Conservation (phyloP, 805 yeast genomes). For the Hanseniaspora taiwanica region DNA sequence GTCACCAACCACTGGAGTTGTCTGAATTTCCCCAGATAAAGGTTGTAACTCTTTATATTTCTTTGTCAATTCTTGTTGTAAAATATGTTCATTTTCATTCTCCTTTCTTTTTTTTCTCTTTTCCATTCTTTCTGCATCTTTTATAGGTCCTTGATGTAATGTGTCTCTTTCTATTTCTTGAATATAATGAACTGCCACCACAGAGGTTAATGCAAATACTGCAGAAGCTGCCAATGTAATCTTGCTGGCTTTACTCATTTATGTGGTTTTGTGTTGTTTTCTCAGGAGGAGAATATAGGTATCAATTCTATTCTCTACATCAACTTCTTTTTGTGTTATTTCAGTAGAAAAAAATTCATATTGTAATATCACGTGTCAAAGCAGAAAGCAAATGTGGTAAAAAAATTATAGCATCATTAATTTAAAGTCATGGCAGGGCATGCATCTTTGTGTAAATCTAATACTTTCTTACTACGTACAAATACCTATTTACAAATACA, state of each 20-base stretch:
- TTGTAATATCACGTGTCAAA: too few relatives aligned
- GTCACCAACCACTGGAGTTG: conserved; percentile 7
- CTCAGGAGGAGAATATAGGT: too few relatives aligned
- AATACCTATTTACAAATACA: too few relatives aligned
- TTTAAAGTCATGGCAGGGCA: too few relatives aligned
- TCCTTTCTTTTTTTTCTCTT: conserved; percentile 34
- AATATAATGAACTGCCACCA: conserved; percentile 54
- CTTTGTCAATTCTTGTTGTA: conserved; percentile 46
- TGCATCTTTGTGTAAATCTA: too few relatives aligned
- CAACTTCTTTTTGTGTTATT: too few relatives aligned
- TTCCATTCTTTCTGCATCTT: conserved; percentile 57
- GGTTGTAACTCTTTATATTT: conserved; percentile 52
- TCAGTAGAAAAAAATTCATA: too few relatives aligned
- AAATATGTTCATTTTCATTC: conserved; percentile 53
- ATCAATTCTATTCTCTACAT: too few relatives aligned
- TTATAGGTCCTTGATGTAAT: conserved; percentile 70
- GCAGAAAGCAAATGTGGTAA: too few relatives aligned
- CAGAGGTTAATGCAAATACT: conserved; percentile 42
- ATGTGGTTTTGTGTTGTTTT: background rate
- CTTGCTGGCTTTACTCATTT: conserved; percentile 80
- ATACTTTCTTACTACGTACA: too few relatives aligned
- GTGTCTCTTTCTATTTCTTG: conserved; percentile 61
- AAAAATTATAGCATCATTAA: too few relatives aligned
- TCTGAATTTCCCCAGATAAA: conserved; percentile 36
- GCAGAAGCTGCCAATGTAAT: conserved; percentile 53